phyloP scores from a whole-genome alignment of 1,139 yeast genomes.

The Nakaseomyces sp. region DNA sequence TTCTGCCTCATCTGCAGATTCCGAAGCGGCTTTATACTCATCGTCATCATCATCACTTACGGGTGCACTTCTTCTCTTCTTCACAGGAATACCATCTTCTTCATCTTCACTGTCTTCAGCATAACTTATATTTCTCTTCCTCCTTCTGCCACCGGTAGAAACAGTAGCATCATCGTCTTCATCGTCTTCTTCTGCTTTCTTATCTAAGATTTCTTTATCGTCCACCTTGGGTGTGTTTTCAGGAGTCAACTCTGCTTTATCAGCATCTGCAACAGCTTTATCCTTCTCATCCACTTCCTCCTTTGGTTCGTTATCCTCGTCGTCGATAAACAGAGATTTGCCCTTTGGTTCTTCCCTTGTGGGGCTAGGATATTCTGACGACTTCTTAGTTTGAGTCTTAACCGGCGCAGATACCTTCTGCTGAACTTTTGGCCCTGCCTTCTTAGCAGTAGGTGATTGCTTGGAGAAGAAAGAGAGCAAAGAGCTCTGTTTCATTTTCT shows the following conservation, averaged over 20 bases:
- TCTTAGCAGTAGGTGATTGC: constrained; percentile 12
- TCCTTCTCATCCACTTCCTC: background rate
- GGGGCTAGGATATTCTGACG: background rate
- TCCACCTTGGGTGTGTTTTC: background rate
- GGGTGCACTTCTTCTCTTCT: constrained; percentile 25
- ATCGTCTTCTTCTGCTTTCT: constrained; percentile 5
- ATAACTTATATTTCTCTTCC: constrained; percentile 32
- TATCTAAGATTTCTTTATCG: background rate
- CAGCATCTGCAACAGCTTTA: background rate
- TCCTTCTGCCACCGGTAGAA: constrained; percentile 10
- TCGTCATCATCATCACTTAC: constrained; percentile 12
- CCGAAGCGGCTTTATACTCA: background rate
- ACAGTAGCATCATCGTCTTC: background rate
- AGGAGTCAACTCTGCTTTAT: background rate
- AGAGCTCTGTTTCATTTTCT: constrained; percentile 45
- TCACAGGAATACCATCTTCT: constrained; percentile 19
- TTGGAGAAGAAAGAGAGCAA: constrained; percentile 47
- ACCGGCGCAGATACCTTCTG: background rate
- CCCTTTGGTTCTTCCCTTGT: constrained; percentile 7
- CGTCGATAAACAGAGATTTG: background rate
- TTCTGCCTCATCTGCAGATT: background rate
- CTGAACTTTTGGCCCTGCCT: constrained; percentile 5
- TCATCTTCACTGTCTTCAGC: constrained; percentile 35
- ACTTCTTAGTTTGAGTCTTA: background rate
- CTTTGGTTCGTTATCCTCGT: background rate